Percentiles rank a stretch among this genome's conserved stretches.
Evolutionary conservation across 106 monocot genomes (phyloP).

Genomic region (Chionographis japonica): DNA sequence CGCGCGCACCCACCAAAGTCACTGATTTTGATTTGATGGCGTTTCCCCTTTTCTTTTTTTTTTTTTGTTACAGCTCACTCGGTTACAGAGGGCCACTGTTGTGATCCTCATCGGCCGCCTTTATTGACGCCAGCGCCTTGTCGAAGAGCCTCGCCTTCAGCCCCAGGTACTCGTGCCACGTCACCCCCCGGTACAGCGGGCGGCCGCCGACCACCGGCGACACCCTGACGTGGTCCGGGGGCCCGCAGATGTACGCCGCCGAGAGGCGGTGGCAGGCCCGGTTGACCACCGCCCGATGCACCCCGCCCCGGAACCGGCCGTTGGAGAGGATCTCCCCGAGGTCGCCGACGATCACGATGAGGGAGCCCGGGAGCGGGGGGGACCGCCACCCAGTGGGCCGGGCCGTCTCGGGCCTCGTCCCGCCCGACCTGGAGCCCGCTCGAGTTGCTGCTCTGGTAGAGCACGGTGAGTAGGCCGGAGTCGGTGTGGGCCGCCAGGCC

Average conservation of each 20-base stretch:
- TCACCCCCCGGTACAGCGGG: constrained; percentile 56
- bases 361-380: constrained; percentile 50
- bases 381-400: constrained; percentile 67
- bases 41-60: no score
- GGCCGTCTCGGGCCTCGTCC: constrained; percentile 9
- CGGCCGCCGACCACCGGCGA: constrained; percentile 25
- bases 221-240: constrained; percentile 46
- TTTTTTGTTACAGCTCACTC: no score
- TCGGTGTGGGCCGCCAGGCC: constrained; percentile 91
- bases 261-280: constrained; percentile 51
- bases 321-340: constrained; percentile 75
- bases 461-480: constrained; percentile 71
- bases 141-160: constrained; percentile 62
- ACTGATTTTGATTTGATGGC: no score
- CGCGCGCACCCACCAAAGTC: no score
- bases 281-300: constrained; percentile 86
- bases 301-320: constrained; percentile 63
- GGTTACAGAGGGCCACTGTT: not conserved
- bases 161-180: constrained; percentile 84
- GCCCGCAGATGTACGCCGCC: constrained; percentile 64
- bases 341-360: constrained; percentile 81
- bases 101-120: constrained; percentile 13
- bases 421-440: constrained; percentile 80
- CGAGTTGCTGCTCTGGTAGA: constrained; percentile 52
- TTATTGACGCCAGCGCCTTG: constrained; percentile 53